These are phyloP conservation scores for Aspergillus sp. DNA, from an alignment of 2,329 filamentous ascomycete genomes.

Conservation along the genomic window DNA sequence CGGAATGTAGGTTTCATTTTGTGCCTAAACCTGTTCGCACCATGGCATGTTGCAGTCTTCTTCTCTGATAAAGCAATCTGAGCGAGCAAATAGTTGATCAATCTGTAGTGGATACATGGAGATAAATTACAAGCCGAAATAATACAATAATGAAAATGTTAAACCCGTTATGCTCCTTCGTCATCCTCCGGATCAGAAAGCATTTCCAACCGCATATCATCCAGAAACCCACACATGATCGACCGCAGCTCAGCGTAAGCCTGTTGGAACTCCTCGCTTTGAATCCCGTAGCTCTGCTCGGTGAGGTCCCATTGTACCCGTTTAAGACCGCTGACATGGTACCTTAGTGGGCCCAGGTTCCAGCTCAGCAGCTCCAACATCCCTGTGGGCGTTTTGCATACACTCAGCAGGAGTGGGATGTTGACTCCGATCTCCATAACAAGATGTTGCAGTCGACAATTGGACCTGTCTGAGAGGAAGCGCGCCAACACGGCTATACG, in stretches of 20 bases:
- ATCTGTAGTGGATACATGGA: neutral
- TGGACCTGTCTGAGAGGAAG: neutral
- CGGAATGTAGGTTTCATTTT: too few relatives aligned
- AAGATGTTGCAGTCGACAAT: neutral
- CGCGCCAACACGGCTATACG: conserved; percentile 1
- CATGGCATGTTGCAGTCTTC: too few relatives aligned
- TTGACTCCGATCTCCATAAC: conserved; percentile 6
- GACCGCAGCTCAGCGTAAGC: conserved; percentile 4
- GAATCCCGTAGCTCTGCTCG: conserved; percentile 13
- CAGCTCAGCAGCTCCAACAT: conserved; percentile 8
- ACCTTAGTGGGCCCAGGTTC: conserved; percentile 6
- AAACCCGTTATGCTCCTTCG: neutral
- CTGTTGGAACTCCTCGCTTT: conserved; percentile 7
- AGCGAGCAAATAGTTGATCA: neutral
- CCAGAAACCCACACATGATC: conserved; percentile 8
- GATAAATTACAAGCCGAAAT: too few relatives aligned
- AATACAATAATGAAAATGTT: too few relatives aligned
- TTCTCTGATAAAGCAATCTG: neutral
- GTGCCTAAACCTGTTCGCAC: too few relatives aligned
- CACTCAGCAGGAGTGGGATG: conserved; percentile 11
- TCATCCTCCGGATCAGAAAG: neutral
- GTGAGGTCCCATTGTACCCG: conserved; percentile 4
- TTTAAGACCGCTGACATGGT: neutral
- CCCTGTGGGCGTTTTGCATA: conserved; percentile 11
- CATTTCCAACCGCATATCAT: conserved; percentile 12